Evolutionary conservation across 208 protist species (phyloP).

Genomic region (Leishmania martiniquensis): DNA sequence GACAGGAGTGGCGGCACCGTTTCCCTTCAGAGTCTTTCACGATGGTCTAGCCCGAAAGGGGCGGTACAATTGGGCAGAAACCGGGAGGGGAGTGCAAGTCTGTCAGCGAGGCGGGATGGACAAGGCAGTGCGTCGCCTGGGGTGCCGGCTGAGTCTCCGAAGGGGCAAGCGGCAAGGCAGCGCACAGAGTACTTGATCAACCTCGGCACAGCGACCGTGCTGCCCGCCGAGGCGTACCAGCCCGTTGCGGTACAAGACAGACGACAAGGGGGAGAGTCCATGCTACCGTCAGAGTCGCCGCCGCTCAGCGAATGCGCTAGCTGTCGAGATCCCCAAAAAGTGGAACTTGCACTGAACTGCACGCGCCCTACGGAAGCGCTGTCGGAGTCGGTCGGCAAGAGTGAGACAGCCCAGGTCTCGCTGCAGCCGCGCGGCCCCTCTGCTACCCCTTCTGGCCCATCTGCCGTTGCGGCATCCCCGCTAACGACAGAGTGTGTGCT

Average conservation of each 20-base stretch:
- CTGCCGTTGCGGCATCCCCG: not conserved
- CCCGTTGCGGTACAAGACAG: not conserved
- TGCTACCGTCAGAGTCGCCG: constrained; percentile 10
- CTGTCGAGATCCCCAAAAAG: constrained; percentile 3
- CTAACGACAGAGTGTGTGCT: not conserved
- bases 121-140: not conserved
- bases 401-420: not conserved
- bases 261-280: constrained; percentile 4
- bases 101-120: not conserved
- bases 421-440: not conserved
- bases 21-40: not conserved
- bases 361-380: not conserved
- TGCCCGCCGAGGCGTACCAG: not conserved
- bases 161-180: not conserved
- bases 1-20: not conserved
- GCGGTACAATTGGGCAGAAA: not conserved
- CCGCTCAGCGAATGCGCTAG: not conserved
- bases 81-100: not conserved
- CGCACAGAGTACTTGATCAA: constrained; percentile 6
- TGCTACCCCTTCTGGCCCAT: constrained; percentile 1
- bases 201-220: not conserved
- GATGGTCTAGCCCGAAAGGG: not conserved
- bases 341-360: not conserved
- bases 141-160: not conserved
- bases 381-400: constrained; percentile 6